Evolutionary conservation across 2,329 filamentous ascomycete species (phyloP).

Genomic region (Phoma sp.): DNA sequence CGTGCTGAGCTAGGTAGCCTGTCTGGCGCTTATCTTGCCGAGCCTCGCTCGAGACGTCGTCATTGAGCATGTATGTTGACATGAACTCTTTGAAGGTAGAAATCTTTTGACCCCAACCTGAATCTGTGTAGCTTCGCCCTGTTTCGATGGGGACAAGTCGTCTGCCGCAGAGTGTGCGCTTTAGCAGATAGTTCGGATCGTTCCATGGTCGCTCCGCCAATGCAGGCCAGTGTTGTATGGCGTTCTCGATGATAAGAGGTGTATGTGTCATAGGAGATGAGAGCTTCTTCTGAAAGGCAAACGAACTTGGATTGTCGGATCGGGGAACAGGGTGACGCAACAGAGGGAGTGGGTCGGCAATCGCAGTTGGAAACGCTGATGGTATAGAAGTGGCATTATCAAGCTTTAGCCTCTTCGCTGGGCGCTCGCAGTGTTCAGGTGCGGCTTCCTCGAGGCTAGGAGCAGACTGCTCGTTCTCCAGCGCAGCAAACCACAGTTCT

Average conservation of each 20-base stretch:
- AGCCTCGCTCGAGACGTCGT: background rate
- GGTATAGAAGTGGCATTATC: constrained; percentile 4
- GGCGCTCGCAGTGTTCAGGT: constrained; percentile 9
- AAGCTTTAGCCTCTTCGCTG: constrained; percentile 28
- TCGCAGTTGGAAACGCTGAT: constrained; percentile 24
- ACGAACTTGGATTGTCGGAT: constrained; percentile 25
- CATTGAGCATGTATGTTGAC: constrained; percentile 62
- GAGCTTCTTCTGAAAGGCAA: constrained; percentile 40
- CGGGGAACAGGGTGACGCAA: constrained; percentile 35
- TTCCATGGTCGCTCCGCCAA: constrained; percentile 73
- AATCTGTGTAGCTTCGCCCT: constrained; percentile 86
- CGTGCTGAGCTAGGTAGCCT: constrained; percentile 91
- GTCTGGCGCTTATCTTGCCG: constrained; percentile 41
- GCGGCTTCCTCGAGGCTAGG: background rate
- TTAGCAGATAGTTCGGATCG: constrained; percentile 75
- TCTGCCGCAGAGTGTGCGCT: constrained; percentile 75
- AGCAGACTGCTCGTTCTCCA: constrained; percentile 44
- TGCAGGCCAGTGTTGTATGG: constrained; percentile 79
- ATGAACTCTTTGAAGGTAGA: constrained; percentile 79
- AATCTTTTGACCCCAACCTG: constrained; percentile 82
- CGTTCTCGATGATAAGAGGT: constrained; percentile 72
- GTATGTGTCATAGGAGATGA: constrained; percentile 42
- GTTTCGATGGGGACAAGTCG: constrained; percentile 87
- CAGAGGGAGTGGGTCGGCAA: constrained; percentile 9
- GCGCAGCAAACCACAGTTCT: constrained; percentile 59